Base-by-base conservation (phyloP, 2,329 filamentous ascomycete genomes). In the Colletotrichum tofieldiae region DNA sequence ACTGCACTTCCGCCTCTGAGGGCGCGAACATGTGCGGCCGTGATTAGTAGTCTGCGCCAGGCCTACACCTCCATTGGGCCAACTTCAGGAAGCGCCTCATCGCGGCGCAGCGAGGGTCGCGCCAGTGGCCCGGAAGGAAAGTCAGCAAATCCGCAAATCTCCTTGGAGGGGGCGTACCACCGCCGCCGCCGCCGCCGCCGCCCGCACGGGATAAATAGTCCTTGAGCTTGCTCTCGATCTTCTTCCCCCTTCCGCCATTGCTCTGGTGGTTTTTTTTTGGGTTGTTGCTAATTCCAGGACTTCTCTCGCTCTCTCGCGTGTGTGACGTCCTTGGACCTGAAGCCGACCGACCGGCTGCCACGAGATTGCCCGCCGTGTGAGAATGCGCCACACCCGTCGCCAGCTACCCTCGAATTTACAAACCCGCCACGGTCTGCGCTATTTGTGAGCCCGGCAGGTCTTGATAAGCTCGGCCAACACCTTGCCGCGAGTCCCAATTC, bases 1-100 rank as follows among this genome's bases (percentile, higher is more conserved):
- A 26, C 39, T 37, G 12, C 26, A 8, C 6, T 12, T 47, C 45
- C 45, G 23, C n/a, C 47, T 23, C 47, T n/a, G 20, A 7, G 2
- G 6, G 20, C 20, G 35, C 14, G 12, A 56, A 56, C n/a, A 35
- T 56, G 54, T 41, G 32, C 23, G 16, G 20, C 32, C 23, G 2
- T 43, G 43, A 35, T 26, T 35, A 51, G 45, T 32, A 54, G 43
- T 45, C 26, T 35, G 65, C 52, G 47, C 45, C 65, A 67, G 47
- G 65, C 55, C 63, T 8, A 37, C 16, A 18, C 43, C 59, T 37
- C 59, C 29, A 61, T 37, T 49, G 35, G 45, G 32, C 20, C 43
- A 62, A 47, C 63, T 52, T 47, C 60, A 54, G 61, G 61, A 55
- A 55, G 29, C 54, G 45, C 67, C 64, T 65, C 64, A 61, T 71